Base-by-base conservation (phyloP, 352 stramenopile species). In the Phytophthora kernoviae region DNA sequence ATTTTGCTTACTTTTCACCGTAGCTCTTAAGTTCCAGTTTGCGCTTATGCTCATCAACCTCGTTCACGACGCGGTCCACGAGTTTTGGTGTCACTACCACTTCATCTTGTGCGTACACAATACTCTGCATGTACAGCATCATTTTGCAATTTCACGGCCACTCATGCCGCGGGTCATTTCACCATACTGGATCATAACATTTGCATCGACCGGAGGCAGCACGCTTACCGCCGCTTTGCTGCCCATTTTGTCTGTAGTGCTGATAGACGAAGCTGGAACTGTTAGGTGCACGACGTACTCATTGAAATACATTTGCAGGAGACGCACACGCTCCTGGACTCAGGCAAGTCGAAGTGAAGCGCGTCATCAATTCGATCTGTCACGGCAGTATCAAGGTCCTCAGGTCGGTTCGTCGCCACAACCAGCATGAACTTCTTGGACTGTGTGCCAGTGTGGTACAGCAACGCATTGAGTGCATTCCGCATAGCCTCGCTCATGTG, bases 131-230 rank as follows among this genome's bases (percentile, higher is more conserved):
- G 40, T 90, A 90, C 20, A 94, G 65, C 77, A 95, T 91, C 72
- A 94, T 91, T 54, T 96, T 94, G 81, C 79, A 45, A 96, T 93
- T 60, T 96, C 88, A 17, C 88, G 81, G 5, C 88, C 88, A 50
- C 84, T 95, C 75, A 96, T 94, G 5, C 82, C 81, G 5, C 81
- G n/a, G n/a, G n/a, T n/a, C n/a, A n/a, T n/a, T n/a, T n/a, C n/a
- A n/a, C n/a, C n/a, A n/a, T n/a, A n/a, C 52, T 75, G 54, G 12
- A 68, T 50, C 58, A 86, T 67, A 11, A 87, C 56, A 5, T 45
- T 53, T 11, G 61, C 44, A 22, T 59, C 51, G 0, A 68, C 32
- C 1, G 48, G 54, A 41, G 62, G 62, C 5, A 70, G 32, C 9
- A 26, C 51, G 12, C 57, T 61, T 14, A 70, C 62, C 0, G 62